Evolutionary conservation across 805 yeast species (phyloP).

Genomic region (Metschnikowia reukaufii): DNA sequence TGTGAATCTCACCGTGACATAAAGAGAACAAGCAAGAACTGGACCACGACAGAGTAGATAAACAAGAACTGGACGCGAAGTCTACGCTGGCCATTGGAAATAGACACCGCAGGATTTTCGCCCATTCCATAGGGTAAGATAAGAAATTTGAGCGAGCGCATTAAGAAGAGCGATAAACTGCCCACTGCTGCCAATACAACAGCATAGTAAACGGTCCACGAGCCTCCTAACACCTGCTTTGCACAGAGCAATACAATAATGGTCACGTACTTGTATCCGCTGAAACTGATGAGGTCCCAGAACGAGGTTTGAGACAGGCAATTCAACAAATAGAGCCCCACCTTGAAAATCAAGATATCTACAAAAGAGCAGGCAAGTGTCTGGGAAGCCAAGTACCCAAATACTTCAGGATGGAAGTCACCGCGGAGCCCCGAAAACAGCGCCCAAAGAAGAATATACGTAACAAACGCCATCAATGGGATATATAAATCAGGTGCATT

Average conservation of each 20-base stretch:
- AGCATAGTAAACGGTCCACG: constrained; percentile 37
- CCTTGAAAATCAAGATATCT: constrained; percentile 73
- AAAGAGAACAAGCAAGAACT: constrained; percentile 71
- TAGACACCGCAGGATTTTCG: constrained; percentile 50
- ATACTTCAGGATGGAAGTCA: constrained; percentile 86
- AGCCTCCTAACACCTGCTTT: constrained; percentile 44
- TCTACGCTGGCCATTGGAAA: constrained; percentile 68
- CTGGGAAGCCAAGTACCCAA: constrained; percentile 84
- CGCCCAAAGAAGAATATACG: constrained; percentile 84
- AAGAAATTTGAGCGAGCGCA: constrained; percentile 68
- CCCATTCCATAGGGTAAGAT: constrained; percentile 53
- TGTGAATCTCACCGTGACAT: constrained; percentile 37
- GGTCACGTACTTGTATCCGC: constrained; percentile 93
- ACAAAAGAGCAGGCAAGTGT: constrained; percentile 78
- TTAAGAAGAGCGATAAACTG: constrained; percentile 57
- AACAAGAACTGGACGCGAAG: constrained; percentile 85
- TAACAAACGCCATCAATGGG: constrained; percentile 89
- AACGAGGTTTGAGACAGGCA: constrained; percentile 59
- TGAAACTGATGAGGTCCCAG: constrained; percentile 84
- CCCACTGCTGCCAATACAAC: constrained; percentile 35
- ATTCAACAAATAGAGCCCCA: constrained; percentile 79
- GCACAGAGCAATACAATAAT: constrained; percentile 56
- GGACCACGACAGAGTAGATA: constrained; percentile 79
- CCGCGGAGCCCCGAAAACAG: constrained; percentile 83
- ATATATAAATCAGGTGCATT: constrained; percentile 97